phyloP scores from a whole-genome alignment of 495 filamentous ascomycete genomes.

The Podospora anserina region DNA sequence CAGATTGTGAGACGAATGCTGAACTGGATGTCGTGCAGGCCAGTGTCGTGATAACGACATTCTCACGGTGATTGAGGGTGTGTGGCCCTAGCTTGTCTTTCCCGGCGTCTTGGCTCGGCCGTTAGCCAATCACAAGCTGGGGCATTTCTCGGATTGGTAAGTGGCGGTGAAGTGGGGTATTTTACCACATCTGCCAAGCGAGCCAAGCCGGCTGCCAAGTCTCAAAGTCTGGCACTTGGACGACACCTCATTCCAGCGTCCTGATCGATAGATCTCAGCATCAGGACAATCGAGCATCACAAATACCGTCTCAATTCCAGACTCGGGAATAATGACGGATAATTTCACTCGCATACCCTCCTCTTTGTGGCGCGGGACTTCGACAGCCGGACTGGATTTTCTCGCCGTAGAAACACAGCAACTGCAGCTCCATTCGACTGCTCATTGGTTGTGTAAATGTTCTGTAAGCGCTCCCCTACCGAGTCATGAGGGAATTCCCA shows the following conservation, averaged over 20 bases:
- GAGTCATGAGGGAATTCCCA: constrained; percentile 8
- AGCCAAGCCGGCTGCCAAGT: constrained; percentile 9
- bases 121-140: background rate
- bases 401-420: background rate
- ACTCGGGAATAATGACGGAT: background rate
- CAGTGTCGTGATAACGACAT: background rate
- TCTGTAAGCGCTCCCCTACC: background rate
- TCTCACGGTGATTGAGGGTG: background rate
- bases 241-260: background rate
- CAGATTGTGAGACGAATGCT: background rate
- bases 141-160: constrained; percentile 6
- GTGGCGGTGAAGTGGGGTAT: background rate
- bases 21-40: background rate
- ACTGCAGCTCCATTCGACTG: background rate
- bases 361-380: background rate
- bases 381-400: background rate
- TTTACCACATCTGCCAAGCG: background rate
- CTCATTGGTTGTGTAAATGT: background rate
- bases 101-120: background rate
- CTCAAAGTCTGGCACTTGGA: background rate
- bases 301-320: no score
- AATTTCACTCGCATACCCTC: background rate
- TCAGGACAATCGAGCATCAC: no score
- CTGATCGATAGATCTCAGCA: background rate
- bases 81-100: background rate